Evolutionary conservation across 768 basidiomycete species (phyloP).

Genomic region (Tulasnella sp.): DNA sequence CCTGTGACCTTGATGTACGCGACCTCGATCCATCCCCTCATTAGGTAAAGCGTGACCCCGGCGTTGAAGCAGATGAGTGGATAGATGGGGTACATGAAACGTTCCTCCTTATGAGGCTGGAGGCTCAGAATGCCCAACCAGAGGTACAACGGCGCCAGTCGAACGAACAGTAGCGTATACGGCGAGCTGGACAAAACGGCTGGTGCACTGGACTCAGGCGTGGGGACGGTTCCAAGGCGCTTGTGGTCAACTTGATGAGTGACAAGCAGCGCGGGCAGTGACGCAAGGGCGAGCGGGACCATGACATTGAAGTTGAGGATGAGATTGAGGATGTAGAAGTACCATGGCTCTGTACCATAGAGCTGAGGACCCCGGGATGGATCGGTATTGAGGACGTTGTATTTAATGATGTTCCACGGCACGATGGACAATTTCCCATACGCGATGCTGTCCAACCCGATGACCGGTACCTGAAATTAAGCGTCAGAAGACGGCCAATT

Average conservation of each 20-base stretch:
- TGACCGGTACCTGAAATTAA: constrained; percentile 65
- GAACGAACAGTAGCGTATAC: constrained; percentile 60
- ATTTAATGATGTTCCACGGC: constrained; percentile 86
- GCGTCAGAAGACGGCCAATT: constrained; percentile 9
- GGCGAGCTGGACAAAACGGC: constrained; percentile 39
- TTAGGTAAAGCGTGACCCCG: constrained; percentile 72
- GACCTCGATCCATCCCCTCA: constrained; percentile 79
- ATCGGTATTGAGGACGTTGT: constrained; percentile 80
- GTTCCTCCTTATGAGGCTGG: constrained; percentile 94
- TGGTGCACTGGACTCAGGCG: constrained; percentile 40
- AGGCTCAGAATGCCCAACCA: constrained; percentile 71
- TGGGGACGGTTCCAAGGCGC: constrained; percentile 42
- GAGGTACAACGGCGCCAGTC: constrained; percentile 84
- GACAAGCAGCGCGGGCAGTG: constrained; percentile 65
- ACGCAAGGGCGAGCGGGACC: constrained; percentile 65
- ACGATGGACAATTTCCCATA: constrained; percentile 73
- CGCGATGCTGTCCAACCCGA: constrained; percentile 71
- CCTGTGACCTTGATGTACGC: constrained; percentile 63
- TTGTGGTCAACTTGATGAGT: constrained; percentile 67
- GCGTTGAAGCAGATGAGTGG: constrained; percentile 91
- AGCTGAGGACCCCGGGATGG: constrained; percentile 71
- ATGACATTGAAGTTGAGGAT: constrained; percentile 90
- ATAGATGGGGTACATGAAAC: constrained; percentile 96
- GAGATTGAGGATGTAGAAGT: constrained; percentile 82
- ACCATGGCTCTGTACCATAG: constrained; percentile 83